phyloP scores from a whole-genome alignment of 192 early-diverging fungal genomes.

The Endogone sp. region DNA sequence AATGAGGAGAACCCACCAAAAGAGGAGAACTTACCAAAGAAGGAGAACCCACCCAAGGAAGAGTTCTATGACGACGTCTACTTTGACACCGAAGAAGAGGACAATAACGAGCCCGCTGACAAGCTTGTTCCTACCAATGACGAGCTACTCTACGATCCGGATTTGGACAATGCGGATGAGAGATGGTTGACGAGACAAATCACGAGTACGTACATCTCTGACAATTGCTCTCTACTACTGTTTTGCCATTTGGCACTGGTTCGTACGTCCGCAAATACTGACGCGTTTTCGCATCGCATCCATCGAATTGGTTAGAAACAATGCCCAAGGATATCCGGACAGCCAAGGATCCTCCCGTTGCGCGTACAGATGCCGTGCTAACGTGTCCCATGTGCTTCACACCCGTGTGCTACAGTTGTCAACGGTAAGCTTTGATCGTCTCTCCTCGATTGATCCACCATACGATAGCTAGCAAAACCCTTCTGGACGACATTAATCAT shows the following conservation, averaged over 20 bases:
- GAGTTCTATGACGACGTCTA: constrained; percentile 49
- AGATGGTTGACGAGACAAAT: constrained; percentile 50
- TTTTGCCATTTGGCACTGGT: too few relatives aligned
- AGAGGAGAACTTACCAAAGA: too few relatives aligned
- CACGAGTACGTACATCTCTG: constrained; percentile 26
- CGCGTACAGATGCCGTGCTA: constrained; percentile 50
- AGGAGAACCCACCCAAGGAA: constrained; percentile 5
- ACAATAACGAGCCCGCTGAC: constrained; percentile 14
- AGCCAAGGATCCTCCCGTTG: constrained; percentile 15
- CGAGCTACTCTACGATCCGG: constrained; percentile 55
- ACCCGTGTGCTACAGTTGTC: constrained; percentile 54
- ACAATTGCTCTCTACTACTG: constrained; percentile 3
- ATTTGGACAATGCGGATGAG: constrained; percentile 48
- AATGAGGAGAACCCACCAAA: neutral
- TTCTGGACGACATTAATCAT: too few relatives aligned
- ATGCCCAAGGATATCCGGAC: constrained; percentile 16
- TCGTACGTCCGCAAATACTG: constrained; percentile 2
- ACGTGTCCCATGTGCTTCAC: constrained; percentile 61
- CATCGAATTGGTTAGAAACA: constrained; percentile 18
- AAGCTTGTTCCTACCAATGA: constrained; percentile 30
- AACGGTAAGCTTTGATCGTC: constrained; percentile 35
- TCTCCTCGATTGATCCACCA: neutral
- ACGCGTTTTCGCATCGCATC: neutral
- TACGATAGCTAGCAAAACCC: too few relatives aligned
- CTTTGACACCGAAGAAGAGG: constrained; percentile 47